Percentiles rank a stretch among this genome's conserved stretches.
phyloP scores from a whole-genome alignment of 352 stramenopile species.

The Pythium plurisporium region DNA sequence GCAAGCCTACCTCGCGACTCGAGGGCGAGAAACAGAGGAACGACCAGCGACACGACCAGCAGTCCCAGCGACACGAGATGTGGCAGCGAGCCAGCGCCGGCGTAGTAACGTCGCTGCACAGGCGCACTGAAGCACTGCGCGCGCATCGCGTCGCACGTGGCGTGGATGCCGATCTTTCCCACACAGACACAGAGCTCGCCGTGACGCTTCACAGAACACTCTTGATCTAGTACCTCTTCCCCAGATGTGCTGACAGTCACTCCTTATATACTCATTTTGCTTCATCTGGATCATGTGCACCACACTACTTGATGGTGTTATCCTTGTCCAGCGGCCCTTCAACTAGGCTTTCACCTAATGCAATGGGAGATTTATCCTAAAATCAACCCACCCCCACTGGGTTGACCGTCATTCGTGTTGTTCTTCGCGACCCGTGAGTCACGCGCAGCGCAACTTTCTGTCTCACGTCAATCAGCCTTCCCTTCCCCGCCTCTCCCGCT shows the following conservation, averaged over 20 bases:
- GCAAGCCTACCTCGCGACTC: constrained; percentile 37
- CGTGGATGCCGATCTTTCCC: neutral
- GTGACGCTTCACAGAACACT: neutral
- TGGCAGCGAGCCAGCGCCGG: constrained; percentile 41
- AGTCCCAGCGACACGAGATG: constrained; percentile 42
- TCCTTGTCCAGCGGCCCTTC: too few species aligned
- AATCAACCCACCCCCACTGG: too few species aligned
- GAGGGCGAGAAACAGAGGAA: constrained; percentile 59
- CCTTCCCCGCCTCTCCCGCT: neutral
- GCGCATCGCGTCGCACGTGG: constrained; percentile 28
- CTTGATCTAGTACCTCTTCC: neutral
- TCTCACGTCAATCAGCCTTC: neutral
- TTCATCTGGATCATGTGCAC: too few species aligned
- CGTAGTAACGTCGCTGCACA: constrained; percentile 61
- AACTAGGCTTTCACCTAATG: neutral
- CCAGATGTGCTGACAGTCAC: too few species aligned
- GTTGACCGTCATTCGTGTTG: neutral
- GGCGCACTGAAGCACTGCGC: constrained; percentile 41
- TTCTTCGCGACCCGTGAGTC: constrained; percentile 1
- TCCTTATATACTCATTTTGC: too few species aligned
- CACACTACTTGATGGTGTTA: too few species aligned
- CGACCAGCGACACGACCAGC: constrained; percentile 32
- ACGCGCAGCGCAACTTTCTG: neutral
- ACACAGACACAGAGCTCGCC: neutral
- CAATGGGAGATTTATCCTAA: neutral